Percentiles rank a stretch among this genome's conserved stretches.
phyloP scores from a whole-genome alignment of 176 grass and related monocot species.

The Triticum urartu region DNA sequence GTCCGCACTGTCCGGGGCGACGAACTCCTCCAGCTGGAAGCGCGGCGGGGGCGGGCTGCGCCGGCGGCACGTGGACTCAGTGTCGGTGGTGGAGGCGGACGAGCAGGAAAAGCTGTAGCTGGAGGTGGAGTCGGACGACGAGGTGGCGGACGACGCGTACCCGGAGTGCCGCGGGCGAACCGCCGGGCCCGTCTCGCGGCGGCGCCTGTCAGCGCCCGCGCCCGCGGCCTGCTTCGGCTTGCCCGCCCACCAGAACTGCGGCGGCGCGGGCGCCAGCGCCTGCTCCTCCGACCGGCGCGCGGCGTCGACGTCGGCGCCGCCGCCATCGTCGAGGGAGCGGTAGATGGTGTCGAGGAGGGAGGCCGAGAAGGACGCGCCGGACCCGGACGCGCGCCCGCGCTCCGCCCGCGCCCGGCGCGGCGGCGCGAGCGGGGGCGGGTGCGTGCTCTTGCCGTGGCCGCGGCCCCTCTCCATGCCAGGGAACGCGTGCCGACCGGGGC shows the following conservation, averaged over 20 bases:
- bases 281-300: conserved; percentile 18
- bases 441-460: conserved; percentile 9
- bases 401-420: conserved; percentile 28
- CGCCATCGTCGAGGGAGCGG: conserved; percentile 53
- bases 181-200: neutral
- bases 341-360: conserved; percentile 71
- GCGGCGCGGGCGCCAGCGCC: conserved; percentile 1
- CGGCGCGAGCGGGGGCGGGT: conserved; percentile 3
- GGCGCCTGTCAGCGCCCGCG: conserved; percentile 5
- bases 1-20: neutral
- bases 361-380: conserved; percentile 62
- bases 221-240: conserved; percentile 33
- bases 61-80: conserved; percentile 20
- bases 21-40: neutral
- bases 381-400: conserved; percentile 23
- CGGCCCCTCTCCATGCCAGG: conserved; percentile 28
- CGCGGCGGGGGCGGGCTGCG: conserved; percentile 13
- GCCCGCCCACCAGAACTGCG: conserved; percentile 58
- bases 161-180: conserved; percentile 32
- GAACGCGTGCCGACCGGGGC: neutral
- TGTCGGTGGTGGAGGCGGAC: conserved; percentile 44
- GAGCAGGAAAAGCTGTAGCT: conserved; percentile 59
- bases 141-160: conserved; percentile 47
- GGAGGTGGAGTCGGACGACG: conserved; percentile 54
- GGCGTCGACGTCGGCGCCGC: neutral